phyloP scores from a whole-genome alignment of 2,329 filamentous ascomycete species.

The Microcyclospora tardicrescens region DNA sequence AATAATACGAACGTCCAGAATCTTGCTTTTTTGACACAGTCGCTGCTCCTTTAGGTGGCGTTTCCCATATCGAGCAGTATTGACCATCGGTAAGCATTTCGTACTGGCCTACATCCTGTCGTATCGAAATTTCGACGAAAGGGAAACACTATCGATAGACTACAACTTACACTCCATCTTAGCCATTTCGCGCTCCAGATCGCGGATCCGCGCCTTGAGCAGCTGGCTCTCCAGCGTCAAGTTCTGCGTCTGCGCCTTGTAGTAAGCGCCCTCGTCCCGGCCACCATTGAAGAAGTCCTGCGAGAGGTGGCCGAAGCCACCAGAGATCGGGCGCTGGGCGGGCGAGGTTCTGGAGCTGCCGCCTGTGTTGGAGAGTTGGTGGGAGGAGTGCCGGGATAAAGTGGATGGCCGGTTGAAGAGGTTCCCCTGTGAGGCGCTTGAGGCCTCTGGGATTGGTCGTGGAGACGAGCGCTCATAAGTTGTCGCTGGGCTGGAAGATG shows the following conservation, averaged over 20 bases:
- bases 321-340: slow-evolving; percentile 42
- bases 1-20: too few species aligned
- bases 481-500: slow-evolving; percentile 23
- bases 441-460: slow-evolving; percentile 3
- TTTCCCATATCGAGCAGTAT: too few species aligned
- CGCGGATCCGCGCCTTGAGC: slow-evolving; percentile 60
- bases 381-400: slow-evolving; percentile 33
- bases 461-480: slow-evolving; percentile 9
- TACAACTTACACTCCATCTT: too few species aligned
- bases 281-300: slow-evolving; percentile 51
- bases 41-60: too few species aligned
- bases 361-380: slow-evolving; percentile 17
- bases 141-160: too few species aligned
- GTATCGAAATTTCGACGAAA: too few species aligned
- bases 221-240: slow-evolving; percentile 71
- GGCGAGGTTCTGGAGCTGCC: slow-evolving; percentile 31
- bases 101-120: too few species aligned
- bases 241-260: slow-evolving; percentile 70
- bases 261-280: slow-evolving; percentile 63
- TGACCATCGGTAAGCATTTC: too few species aligned
- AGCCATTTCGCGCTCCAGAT: slow-evolving; percentile 20
- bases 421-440: slow-evolving; percentile 10
- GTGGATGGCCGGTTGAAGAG: slow-evolving; percentile 19
- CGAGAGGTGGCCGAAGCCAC: slow-evolving; percentile 28
- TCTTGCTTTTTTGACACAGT: too few species aligned